These are phyloP conservation scores for Ogataea siamensis DNA, from an alignment of 805 yeast species.

Conservation along the genomic window DNA sequence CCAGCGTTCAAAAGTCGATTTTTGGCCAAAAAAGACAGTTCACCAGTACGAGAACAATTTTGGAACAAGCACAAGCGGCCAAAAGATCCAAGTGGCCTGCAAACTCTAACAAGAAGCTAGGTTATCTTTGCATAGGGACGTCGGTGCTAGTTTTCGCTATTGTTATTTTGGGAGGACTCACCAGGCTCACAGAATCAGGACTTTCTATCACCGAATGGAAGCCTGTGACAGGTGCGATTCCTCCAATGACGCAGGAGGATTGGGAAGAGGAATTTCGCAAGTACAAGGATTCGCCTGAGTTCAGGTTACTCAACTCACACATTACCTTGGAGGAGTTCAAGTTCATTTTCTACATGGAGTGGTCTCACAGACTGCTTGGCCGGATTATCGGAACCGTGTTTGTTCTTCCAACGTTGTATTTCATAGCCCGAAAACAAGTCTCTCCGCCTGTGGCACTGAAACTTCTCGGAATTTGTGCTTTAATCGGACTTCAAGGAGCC, in stretches of 20 bases:
- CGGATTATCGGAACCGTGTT: slow-evolving; percentile 84
- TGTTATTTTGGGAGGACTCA: slow-evolving; percentile 93
- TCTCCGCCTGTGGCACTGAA: slow-evolving; percentile 65
- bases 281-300: slow-evolving; percentile 87
- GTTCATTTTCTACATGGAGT: slow-evolving; percentile 94
- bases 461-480: slow-evolving; percentile 66
- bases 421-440: slow-evolving; percentile 63
- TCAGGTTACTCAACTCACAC: slow-evolving; percentile 82
- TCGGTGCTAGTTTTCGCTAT: slow-evolving; percentile 91
- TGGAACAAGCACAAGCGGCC: slow-evolving; percentile 4
- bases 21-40: slow-evolving; percentile 14
- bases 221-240: slow-evolving; percentile 93
- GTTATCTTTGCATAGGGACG: slow-evolving; percentile 85
- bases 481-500: slow-evolving; percentile 90
- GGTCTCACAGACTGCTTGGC: slow-evolving; percentile 94
- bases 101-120: slow-evolving; percentile 60
- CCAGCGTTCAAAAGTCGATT: not conserved
- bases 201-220: slow-evolving; percentile 97
- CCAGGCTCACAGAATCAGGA: slow-evolving; percentile 94
- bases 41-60: slow-evolving; percentile 15
- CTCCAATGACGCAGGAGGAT: slow-evolving; percentile 76
- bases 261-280: slow-evolving; percentile 85
- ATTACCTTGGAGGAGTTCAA: slow-evolving; percentile 90
- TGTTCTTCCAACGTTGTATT: slow-evolving; percentile 81
- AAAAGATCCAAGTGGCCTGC: slow-evolving; percentile 34